Evolutionary conservation across 2,329 filamentous ascomycete genomes (phyloP).

Genomic region (Bipolaris sorokiniana): DNA sequence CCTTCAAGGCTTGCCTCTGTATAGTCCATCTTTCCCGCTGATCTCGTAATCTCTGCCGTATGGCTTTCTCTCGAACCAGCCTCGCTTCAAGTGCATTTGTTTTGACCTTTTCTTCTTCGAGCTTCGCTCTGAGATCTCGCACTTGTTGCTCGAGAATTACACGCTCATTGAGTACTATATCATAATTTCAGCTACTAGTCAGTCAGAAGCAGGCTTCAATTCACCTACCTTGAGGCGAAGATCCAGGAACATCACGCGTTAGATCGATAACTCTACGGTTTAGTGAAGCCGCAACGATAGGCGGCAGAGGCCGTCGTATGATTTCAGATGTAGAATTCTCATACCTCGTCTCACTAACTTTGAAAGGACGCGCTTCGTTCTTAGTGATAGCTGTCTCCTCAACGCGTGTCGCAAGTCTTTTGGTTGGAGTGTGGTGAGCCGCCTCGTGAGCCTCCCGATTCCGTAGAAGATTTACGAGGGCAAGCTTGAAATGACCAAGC

Average conservation of each 20-base stretch:
- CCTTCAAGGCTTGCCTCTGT: neutral
- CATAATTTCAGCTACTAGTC: neutral
- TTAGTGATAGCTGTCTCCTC: neutral
- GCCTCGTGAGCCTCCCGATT: neutral
- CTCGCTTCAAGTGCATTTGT: neutral
- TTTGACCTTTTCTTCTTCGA: neutral
- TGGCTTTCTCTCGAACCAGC: neutral
- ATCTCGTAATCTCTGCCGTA: neutral
- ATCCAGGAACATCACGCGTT: neutral
- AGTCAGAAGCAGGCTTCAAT: neutral
- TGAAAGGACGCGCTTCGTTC: neutral
- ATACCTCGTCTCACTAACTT: neutral
- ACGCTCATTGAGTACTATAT: neutral
- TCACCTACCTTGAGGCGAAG: neutral
- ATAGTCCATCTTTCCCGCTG: neutral
- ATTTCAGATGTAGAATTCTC: neutral
- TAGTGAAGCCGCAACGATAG: neutral
- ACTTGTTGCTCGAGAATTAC: neutral
- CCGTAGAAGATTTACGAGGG: neutral
- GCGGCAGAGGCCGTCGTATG: neutral
- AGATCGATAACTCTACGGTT: neutral
- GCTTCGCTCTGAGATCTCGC: neutral
- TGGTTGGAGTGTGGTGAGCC: neutral
- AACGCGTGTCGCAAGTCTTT: neutral
- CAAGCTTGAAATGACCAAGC: constrained; percentile 1